Evolutionary conservation across 495 filamentous ascomycete genomes (phyloP), one percentile per base, ranked within the genome.

Genomic region (Amphirosellinia nigrospora): DNA sequence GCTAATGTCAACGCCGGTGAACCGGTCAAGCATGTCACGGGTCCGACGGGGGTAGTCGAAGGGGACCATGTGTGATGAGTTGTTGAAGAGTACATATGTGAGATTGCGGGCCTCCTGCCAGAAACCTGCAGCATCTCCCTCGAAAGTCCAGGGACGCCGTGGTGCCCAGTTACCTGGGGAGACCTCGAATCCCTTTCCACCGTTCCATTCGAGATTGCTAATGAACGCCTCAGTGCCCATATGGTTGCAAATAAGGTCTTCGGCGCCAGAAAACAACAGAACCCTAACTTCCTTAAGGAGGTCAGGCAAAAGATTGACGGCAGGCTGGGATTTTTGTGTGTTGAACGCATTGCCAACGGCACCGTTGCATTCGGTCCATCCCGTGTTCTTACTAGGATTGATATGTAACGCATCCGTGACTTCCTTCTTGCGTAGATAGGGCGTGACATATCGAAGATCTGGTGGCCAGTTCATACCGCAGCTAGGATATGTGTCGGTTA

Each of bases 381-480:
- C 96, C 1, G 91, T 87, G 55, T 86, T 86, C 79, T 97, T 97
- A 63, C 90, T 91, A 0, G 87, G 77, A 74, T 93, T 92, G 79
- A 99, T 87, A 75, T 99, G 90, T 34, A 99, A 83, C 2, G 96
- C 96, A 5, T 86, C 68, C 26, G 85, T 82, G 10, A 99, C 96
- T 48, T 97, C 94, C n/a, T 84, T 68, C 52, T 90, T 89, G 55
- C 90, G 93, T 41, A 99, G 86, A 78, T 98, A 99, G 0, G 93
- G 94, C 8, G 89, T 92, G 11, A 98, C 87, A 41, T 86, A 77
- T 23, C 68, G 75, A 66, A 99, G 82, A 79, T 98, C 96, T 45
- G 93, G 90, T 11, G 96, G 96, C 96, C 96, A 99, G 81, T 92
- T 93, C 93, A 96, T 96, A 65, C 96, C 96, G 77, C 96, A 99